Conservation (phyloP, 2,329 filamentous ascomycete species). For the Lasiodiplodia gonubiensis region DNA sequence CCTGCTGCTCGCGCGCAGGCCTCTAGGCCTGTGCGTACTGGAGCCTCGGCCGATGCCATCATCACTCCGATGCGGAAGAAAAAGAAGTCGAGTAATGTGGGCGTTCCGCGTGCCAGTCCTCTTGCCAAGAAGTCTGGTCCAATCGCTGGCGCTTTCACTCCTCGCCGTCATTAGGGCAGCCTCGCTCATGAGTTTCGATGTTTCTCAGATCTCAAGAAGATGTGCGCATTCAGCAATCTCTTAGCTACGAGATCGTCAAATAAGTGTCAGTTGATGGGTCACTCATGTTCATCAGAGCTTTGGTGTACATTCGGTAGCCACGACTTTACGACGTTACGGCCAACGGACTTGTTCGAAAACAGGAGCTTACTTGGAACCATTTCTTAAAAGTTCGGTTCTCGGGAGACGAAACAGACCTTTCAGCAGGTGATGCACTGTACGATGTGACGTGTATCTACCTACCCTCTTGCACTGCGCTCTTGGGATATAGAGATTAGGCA, state of each 20-base stretch:
- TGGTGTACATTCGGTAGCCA: constrained; percentile 4
- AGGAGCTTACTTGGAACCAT: constrained; percentile 1
- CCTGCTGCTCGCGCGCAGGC: constrained; percentile 44
- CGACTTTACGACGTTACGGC: constrained; percentile 27
- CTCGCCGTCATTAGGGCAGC: constrained; percentile 17
- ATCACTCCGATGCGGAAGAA: constrained; percentile 48
- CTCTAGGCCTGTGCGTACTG: constrained; percentile 45
- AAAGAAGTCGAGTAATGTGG: constrained; percentile 8
- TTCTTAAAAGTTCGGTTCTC: constrained; percentile 12
- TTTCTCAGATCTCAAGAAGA: background rate
- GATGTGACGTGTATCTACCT: constrained; percentile 1
- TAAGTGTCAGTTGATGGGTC: constrained; percentile 16
- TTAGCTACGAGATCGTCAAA: background rate
- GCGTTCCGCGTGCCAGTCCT: constrained; percentile 23
- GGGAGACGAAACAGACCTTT: constrained; percentile 16
- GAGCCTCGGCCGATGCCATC: constrained; percentile 46
- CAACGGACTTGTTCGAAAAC: constrained; percentile 8
- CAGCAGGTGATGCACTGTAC: constrained; percentile 1
- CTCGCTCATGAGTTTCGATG: background rate
- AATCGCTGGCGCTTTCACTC: constrained; percentile 19
- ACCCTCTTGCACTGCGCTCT: constrained; percentile 10
- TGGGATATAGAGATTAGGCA: constrained; percentile 18
- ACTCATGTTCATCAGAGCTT: background rate
- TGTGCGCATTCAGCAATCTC: background rate
- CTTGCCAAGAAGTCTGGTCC: constrained; percentile 26